Evolutionary conservation across 768 basidiomycete genomes (phyloP).

Genomic region (Heimioporus sp.): DNA sequence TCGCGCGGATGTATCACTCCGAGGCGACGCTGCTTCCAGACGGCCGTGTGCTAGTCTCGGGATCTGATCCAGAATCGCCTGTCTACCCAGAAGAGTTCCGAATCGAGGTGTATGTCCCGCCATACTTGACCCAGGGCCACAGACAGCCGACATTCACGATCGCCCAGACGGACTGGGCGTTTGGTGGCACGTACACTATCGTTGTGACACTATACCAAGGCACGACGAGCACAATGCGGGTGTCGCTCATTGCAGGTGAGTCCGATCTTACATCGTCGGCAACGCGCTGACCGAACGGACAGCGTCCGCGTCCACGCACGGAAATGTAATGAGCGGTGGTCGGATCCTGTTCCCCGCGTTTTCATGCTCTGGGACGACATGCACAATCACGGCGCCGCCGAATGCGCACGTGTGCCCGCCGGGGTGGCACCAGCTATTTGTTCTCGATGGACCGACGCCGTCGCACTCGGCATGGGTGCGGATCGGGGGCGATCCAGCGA

Average conservation of each 20-base stretch:
- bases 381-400: conserved; percentile 78
- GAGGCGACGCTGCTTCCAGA: conserved; percentile 74
- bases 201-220: conserved; percentile 40
- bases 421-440: conserved; percentile 73
- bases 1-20: conserved; percentile 78
- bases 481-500: conserved; percentile 72
- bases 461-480: conserved; percentile 73
- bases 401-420: conserved; percentile 67
- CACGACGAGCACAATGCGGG: conserved; percentile 45
- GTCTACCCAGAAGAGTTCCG: conserved; percentile 76
- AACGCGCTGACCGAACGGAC: neutral
- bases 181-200: conserved; percentile 54
- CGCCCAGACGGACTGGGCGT: conserved; percentile 59
- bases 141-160: conserved; percentile 63
- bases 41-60: conserved; percentile 72
- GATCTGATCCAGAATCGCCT: conserved; percentile 67
- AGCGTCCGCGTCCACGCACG: conserved; percentile 77
- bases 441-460: conserved; percentile 78
- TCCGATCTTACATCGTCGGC: neutral
- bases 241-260: conserved; percentile 67
- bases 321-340: conserved; percentile 68
- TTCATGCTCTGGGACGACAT: conserved; percentile 62
- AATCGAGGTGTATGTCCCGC: conserved; percentile 80
- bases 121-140: conserved; percentile 69
- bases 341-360: conserved; percentile 74